phyloP scores from a whole-genome alignment of 345 rosid species.

The Mallotus nudiflorus region DNA sequence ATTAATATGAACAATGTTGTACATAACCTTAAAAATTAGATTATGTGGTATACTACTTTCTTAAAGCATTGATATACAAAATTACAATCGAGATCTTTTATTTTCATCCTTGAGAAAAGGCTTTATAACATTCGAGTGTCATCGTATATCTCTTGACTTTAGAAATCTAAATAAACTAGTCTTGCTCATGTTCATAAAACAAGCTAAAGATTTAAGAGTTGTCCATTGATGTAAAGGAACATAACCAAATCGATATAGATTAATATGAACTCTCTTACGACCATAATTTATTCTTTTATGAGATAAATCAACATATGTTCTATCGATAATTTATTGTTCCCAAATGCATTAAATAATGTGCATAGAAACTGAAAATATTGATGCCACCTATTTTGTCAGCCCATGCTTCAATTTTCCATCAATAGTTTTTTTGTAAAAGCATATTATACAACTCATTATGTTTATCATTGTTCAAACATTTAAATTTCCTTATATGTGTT shows the following conservation, averaged over 20 bases:
- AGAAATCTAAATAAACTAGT: not conserved
- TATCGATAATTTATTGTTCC: not conserved
- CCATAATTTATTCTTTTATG: not conserved
- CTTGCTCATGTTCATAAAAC: not conserved
- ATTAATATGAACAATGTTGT: conserved; percentile 3
- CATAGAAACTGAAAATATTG: not conserved
- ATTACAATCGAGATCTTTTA: not conserved
- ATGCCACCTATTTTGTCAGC: not conserved
- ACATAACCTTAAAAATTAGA: conserved; percentile 1
- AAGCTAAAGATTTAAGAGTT: not conserved
- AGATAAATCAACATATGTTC: not conserved
- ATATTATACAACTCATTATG: not conserved
- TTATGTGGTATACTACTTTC: not conserved
- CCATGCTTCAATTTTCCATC: not conserved
- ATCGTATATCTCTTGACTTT: not conserved
- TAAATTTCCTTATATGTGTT: too few relatives aligned
- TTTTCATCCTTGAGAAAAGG: not conserved
- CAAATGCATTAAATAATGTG: not conserved
- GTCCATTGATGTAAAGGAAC: not conserved
- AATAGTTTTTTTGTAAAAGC: not conserved
- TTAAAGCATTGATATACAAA: conserved; percentile 7
- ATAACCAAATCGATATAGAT: not conserved
- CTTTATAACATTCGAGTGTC: not conserved
- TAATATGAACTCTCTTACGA: not conserved
- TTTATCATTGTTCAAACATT: not conserved